Conservation (phyloP, 2,329 filamentous ascomycete genomes). For the Monilinia fructicola region DNA sequence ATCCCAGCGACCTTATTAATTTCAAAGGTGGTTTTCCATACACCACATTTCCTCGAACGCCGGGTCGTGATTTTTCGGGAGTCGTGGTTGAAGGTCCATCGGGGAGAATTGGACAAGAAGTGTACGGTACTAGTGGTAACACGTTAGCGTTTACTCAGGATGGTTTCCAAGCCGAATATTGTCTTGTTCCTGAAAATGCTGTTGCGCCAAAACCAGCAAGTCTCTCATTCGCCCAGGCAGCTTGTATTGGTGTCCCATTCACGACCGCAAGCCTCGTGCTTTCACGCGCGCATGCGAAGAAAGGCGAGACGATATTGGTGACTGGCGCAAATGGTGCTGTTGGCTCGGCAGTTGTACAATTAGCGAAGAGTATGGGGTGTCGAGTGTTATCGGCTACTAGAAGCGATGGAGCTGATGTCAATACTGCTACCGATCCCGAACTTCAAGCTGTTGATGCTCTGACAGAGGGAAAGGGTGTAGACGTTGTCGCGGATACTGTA, state of each 20-base stretch:
- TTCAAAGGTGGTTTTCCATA: slow-evolving; percentile 30
- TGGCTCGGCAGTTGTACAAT: slow-evolving; percentile 32
- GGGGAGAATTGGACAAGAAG: slow-evolving; percentile 26
- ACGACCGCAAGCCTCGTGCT: slow-evolving; percentile 33
- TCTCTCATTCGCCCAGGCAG: slow-evolving; percentile 32
- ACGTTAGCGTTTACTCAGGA: slow-evolving; percentile 32
- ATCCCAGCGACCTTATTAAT: slow-evolving; percentile 36
- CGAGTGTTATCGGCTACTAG: slow-evolving; percentile 29
- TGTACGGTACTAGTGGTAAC: slow-evolving; percentile 35
- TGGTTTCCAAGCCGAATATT: slow-evolving; percentile 34
- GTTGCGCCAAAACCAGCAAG: slow-evolving; percentile 32
- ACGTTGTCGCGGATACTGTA: slow-evolving; percentile 36
- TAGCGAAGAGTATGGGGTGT: slow-evolving; percentile 29
- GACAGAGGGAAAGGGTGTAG: slow-evolving; percentile 31
- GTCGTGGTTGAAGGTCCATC: slow-evolving; percentile 27
- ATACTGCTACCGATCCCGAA: slow-evolving; percentile 32
- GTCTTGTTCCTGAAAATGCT: slow-evolving; percentile 29
- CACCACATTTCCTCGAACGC: slow-evolving; percentile 34
- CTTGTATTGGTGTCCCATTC: slow-evolving; percentile 34
- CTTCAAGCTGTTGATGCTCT: slow-evolving; percentile 27
- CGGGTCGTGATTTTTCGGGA: slow-evolving; percentile 36
- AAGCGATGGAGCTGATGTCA: slow-evolving; percentile 31
- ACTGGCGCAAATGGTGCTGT: slow-evolving; percentile 35
- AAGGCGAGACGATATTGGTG: slow-evolving; percentile 32
- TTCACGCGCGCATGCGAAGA: slow-evolving; percentile 22